A percentile compares a stretch with the other conserved stretches of the same genome.
These are phyloP conservation scores for Leptographium galeiforme DNA, from an alignment of 2,329 filamentous ascomycete genomes.

Conservation along the genomic window DNA sequence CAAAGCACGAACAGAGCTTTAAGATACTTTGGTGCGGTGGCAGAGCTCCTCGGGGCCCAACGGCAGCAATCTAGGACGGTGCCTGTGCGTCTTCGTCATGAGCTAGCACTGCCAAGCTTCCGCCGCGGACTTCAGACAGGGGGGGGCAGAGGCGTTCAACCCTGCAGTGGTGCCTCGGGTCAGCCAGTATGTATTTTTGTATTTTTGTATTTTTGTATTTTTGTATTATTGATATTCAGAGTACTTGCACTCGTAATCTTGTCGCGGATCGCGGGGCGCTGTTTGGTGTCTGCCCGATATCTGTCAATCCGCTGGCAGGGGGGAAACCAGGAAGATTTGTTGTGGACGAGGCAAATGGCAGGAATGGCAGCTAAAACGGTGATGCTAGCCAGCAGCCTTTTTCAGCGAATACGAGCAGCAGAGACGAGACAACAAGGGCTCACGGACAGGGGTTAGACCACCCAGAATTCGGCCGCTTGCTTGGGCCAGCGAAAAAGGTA, in stretches of 20 bases:
- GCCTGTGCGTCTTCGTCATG: not conserved
- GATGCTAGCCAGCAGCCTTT: not conserved
- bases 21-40: no score
- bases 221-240: no score
- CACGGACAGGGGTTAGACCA: no score
- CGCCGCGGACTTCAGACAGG: not conserved
- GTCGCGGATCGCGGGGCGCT: no score
- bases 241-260: no score
- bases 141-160: not conserved
- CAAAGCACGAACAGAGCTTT: no score
- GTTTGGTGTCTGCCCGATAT: no score
- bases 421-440: not conserved
- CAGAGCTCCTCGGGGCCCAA: no score
- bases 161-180: not conserved
- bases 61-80: not conserved
- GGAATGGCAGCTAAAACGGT: not conserved
- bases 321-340: not conserved
- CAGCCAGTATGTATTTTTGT: not conserved
- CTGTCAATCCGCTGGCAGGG: not conserved
- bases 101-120: not conserved
- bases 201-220: not conserved
- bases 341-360: not conserved
- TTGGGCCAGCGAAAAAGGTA: constrained; percentile 7
- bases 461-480: not conserved
- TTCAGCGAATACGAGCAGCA: not conserved